phyloP scores from a whole-genome alignment of 2,329 filamentous ascomycete species.

The Colletotrichum limetticola region DNA sequence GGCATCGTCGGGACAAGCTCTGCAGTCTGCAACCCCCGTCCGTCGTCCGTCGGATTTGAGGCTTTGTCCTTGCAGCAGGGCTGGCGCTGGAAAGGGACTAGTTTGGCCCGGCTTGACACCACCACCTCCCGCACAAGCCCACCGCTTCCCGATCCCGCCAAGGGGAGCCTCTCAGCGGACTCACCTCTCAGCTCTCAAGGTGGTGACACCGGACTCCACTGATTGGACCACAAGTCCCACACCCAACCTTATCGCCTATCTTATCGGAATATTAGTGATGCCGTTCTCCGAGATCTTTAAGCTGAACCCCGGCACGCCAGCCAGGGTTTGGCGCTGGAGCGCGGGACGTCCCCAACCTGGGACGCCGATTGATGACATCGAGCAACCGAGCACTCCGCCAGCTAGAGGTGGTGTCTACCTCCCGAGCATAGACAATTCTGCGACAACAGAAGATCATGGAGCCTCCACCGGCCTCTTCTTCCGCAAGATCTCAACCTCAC shows the following conservation, averaged over 20 bases:
- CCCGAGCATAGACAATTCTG: constrained; percentile 31
- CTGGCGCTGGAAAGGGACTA: constrained; percentile 23
- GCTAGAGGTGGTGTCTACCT: constrained; percentile 34
- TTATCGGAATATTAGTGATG: constrained; percentile 22
- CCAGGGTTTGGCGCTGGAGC: constrained; percentile 34
- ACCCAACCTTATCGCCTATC: background rate
- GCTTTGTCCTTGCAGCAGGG: constrained; percentile 21
- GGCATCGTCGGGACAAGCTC: constrained; percentile 30
- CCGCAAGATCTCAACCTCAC: constrained; percentile 20
- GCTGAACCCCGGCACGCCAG: constrained; percentile 18
- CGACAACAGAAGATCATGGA: constrained; percentile 33
- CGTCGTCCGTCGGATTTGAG: constrained; percentile 4
- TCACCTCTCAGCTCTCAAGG: background rate
- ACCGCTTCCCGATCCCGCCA: background rate
- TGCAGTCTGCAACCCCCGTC: background rate
- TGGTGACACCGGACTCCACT: background rate
- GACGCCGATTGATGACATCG: constrained; percentile 32
- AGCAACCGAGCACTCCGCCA: constrained; percentile 33
- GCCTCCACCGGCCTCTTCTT: constrained; percentile 24
- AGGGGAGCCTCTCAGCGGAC: background rate
- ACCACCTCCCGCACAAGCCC: background rate
- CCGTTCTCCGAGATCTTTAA: constrained; percentile 21
- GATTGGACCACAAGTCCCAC: background rate
- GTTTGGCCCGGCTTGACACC: background rate
- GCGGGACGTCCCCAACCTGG: constrained; percentile 29